Percentiles rank a stretch among this genome's conserved stretches.
Evolutionary conservation across 2,329 filamentous ascomycete genomes (phyloP).

Genomic region (Penicillium sp.): DNA sequence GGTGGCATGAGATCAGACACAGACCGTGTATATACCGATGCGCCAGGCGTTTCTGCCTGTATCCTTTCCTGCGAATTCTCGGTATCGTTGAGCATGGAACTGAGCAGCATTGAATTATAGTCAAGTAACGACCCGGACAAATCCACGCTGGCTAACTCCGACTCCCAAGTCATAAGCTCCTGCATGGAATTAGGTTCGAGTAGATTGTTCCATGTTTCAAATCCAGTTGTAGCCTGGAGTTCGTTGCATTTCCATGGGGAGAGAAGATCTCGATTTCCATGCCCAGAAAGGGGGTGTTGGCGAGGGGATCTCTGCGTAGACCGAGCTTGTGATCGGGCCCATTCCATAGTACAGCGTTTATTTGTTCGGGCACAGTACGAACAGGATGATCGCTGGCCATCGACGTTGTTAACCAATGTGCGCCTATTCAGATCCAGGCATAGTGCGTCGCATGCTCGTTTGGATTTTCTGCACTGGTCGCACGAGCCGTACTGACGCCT

Average conservation of each 20-base stretch:
- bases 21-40: too few species aligned
- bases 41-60: background rate
- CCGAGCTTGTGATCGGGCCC: background rate
- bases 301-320: background rate
- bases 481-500: background rate
- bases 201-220: background rate
- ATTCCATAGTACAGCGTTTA: constrained; percentile 1
- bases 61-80: background rate
- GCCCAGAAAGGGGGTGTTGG: background rate
- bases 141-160: background rate
- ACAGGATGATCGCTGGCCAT: background rate
- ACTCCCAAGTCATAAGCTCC: background rate
- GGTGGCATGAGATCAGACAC: background rate
- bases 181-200: background rate
- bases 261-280: background rate
- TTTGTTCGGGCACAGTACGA: background rate
- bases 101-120: background rate
- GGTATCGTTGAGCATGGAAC: background rate
- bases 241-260: background rate
- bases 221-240: background rate
- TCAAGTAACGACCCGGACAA: background rate
- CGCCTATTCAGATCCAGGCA: background rate
- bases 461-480: constrained; percentile 1
- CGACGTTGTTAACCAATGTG: background rate
- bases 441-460: background rate